Percentiles rank a stretch among this genome's conserved stretches.
These are phyloP conservation scores for Ramaria sp. DNA, from an alignment of 768 basidiomycete species.

Conservation along the genomic window DNA sequence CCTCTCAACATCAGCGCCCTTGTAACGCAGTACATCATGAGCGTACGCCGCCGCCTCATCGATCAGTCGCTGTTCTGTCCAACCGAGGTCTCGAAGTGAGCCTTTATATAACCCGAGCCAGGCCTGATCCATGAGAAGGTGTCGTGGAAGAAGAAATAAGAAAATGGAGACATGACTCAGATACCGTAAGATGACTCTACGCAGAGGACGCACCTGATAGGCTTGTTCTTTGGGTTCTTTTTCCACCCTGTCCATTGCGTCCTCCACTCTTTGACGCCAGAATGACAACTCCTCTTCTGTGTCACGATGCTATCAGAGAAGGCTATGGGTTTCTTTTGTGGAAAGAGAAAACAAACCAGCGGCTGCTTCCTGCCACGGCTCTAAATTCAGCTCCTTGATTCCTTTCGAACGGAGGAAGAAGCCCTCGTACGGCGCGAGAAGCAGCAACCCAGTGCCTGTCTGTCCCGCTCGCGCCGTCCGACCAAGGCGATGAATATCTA, in stretches of 20 bases:
- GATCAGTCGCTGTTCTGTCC: constrained; percentile 32
- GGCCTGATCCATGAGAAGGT: constrained; percentile 20
- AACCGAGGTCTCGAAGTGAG: constrained; percentile 25
- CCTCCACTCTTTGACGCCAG: constrained; percentile 12
- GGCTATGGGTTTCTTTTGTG: too few relatives aligned
- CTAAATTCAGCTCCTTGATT: constrained; percentile 31
- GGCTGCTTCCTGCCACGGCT: background rate
- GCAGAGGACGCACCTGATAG: constrained; percentile 24
- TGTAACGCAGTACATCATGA: constrained; percentile 14
- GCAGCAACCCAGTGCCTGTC: constrained; percentile 37
- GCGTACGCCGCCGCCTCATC: constrained; percentile 25
- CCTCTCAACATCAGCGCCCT: constrained; percentile 29
- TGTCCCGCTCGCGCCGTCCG: constrained; percentile 33
- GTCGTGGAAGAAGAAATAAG: too few relatives aligned
- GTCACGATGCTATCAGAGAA: background rate
- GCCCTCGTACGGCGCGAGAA: constrained; percentile 41
- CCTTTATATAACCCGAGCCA: constrained; percentile 50
- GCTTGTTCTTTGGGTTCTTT: constrained; percentile 35
- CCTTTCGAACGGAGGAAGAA: constrained; percentile 34
- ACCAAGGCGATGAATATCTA: constrained; percentile 30
- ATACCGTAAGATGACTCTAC: background rate
- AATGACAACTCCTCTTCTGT: background rate
- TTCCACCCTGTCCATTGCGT: constrained; percentile 24
- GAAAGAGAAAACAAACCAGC: background rate
- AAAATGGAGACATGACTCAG: too few relatives aligned